Conservation (phyloP, 2,329 filamentous ascomycete genomes). For the Colletotrichum truncatum region DNA sequence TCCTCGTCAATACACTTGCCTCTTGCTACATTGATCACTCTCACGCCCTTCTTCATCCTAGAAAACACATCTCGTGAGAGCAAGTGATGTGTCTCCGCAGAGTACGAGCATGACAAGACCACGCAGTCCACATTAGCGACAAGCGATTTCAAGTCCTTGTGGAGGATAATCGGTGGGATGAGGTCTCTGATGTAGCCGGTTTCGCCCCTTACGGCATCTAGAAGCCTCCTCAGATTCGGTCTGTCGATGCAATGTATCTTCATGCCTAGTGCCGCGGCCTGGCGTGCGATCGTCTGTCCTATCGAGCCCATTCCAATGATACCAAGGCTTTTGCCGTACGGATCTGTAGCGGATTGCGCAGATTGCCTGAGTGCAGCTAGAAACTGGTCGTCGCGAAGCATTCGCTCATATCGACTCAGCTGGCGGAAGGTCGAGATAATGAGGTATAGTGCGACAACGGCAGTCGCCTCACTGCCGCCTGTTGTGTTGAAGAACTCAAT, state of each 20-base stretch:
- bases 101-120: slow-evolving; percentile 33
- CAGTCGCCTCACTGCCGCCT: slow-evolving; percentile 13
- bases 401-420: background rate
- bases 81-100: slow-evolving; percentile 29
- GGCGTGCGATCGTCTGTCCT: background rate
- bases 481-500: background rate
- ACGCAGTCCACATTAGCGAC: slow-evolving; percentile 4
- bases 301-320: slow-evolving; percentile 14
- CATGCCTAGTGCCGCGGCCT: slow-evolving; percentile 4
- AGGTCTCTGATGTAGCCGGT: background rate
- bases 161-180: background rate
- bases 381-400: background rate
- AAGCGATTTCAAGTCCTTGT: background rate
- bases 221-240: background rate
- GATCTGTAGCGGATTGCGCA: background rate
- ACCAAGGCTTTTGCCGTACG: background rate
- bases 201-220: background rate
- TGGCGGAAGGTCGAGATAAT: slow-evolving; percentile 9
- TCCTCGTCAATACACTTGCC: slow-evolving; percentile 34
- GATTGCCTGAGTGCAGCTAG: background rate
- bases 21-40: slow-evolving; percentile 33
- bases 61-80: slow-evolving; percentile 18
- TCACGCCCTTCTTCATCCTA: slow-evolving; percentile 28
- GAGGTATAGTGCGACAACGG: background rate
- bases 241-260: slow-evolving; percentile 8